A percentile compares a stretch with the other conserved stretches of the same genome.
Conservation (phyloP, 345 rosid species). For the Aquilaria malaccensis region DNA sequence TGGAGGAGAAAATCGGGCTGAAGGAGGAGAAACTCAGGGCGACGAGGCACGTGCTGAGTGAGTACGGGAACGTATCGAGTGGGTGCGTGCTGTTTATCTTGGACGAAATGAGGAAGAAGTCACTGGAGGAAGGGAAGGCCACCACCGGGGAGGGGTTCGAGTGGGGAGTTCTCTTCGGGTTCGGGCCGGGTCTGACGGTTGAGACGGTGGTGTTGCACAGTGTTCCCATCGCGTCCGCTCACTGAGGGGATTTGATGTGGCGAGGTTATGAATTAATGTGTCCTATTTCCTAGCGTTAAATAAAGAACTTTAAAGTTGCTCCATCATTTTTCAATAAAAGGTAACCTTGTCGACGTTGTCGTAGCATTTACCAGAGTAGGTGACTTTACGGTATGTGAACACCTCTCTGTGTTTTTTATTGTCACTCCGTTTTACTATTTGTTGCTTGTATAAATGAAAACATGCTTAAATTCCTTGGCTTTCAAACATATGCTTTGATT, state of each 20-base stretch:
- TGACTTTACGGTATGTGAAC: no score
- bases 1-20: constrained; percentile 46
- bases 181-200: constrained; percentile 76
- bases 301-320: no score
- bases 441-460: no score
- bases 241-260: not conserved
- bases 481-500: no score
- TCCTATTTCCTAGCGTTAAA: no score
- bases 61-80: constrained; percentile 72
- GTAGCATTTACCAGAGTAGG: no score
- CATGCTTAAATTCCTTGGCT: no score
- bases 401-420: no score
- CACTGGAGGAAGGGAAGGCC: constrained; percentile 33
- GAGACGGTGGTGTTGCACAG: constrained; percentile 72
- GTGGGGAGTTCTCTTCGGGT: constrained; percentile 74
- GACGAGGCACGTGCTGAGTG: constrained; percentile 49
- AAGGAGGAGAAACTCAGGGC: constrained; percentile 49
- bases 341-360: no score
- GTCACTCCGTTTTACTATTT: no score
- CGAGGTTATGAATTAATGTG: no score
- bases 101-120: constrained; percentile 65
- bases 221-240: constrained; percentile 23
- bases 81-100: constrained; percentile 62
- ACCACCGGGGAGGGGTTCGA: constrained; percentile 72
- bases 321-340: no score